Percentiles rank a stretch among this genome's conserved stretches.
Conservation (phyloP, 495 filamentous ascomycete species). For the Cercophora samala region DNA sequence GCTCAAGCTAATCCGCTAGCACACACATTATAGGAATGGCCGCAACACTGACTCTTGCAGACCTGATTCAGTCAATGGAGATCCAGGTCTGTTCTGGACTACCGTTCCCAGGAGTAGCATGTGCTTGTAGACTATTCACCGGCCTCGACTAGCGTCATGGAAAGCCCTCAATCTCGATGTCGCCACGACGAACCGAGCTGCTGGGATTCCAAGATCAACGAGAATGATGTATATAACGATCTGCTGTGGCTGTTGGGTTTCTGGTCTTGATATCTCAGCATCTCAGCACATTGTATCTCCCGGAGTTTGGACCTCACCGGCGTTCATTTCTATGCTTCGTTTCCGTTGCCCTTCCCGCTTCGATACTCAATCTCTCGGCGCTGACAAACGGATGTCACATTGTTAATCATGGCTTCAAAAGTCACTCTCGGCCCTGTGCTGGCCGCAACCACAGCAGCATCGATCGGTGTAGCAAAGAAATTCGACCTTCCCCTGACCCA, state of each 20-base stretch:
- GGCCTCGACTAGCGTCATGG: background rate
- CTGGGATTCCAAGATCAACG: background rate
- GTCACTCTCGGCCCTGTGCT: slow-evolving; percentile 13
- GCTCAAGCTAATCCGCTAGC: background rate
- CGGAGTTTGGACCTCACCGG: background rate
- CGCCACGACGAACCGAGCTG: background rate
- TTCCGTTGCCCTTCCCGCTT: background rate
- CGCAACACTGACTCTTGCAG: background rate
- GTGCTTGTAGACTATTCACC: background rate
- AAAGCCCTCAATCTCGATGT: background rate
- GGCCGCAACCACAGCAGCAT: slow-evolving; percentile 9
- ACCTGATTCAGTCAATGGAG: background rate
- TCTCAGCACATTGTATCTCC: background rate
- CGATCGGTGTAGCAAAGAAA: slow-evolving; percentile 15
- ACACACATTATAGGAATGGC: background rate
- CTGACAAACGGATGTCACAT: background rate
- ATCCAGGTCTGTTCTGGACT: background rate
- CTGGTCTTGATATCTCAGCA: background rate
- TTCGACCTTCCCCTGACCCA: slow-evolving; percentile 11
- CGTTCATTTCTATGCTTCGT: background rate
- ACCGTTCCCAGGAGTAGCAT: background rate
- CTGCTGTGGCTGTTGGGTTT: background rate
- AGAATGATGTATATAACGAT: background rate
- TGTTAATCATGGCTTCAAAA: slow-evolving; percentile 15
- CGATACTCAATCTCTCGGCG: background rate